Conservation (phyloP, 2,329 filamentous ascomycete genomes). For the Neofusicoccum kwambonambiense region DNA sequence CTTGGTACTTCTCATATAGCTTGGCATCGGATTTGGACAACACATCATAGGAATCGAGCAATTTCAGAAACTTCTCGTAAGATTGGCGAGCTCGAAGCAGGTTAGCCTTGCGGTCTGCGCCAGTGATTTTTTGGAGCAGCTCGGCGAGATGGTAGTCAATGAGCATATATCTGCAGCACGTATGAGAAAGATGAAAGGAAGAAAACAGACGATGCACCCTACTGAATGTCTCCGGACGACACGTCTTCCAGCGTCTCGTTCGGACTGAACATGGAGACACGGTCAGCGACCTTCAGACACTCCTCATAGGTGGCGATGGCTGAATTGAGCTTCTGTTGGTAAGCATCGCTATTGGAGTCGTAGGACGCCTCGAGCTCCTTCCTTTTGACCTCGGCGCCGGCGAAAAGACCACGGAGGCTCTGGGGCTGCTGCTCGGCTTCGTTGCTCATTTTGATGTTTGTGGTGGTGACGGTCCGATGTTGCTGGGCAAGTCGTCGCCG, state of each 20-base stretch:
- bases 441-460: background rate
- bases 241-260: conserved; percentile 91
- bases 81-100: conserved; percentile 64
- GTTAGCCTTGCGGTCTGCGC: conserved; percentile 56
- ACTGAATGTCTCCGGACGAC: conserved; percentile 79
- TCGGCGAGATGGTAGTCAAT: conserved; percentile 78
- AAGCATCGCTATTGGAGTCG: conserved; percentile 64
- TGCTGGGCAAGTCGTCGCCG: background rate
- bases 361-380: conserved; percentile 60
- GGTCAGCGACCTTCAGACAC: conserved; percentile 66
- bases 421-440: conserved; percentile 49
- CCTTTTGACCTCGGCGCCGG: conserved; percentile 55
- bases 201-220: conserved; percentile 35
- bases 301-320: conserved; percentile 71
- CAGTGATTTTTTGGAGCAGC: conserved; percentile 67
- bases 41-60: conserved; percentile 76
- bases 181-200: conserved; percentile 19
- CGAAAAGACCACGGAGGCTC: conserved; percentile 56
- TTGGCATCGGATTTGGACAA: conserved; percentile 64
- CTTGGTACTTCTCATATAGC: conserved; percentile 70
- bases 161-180: conserved; percentile 62
- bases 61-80: conserved; percentile 76
- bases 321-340: conserved; percentile 64
- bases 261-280: conserved; percentile 79
- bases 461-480: background rate